Conservation (phyloP, 1,139 yeast species). For the Wickerhamomyces sp. region DNA sequence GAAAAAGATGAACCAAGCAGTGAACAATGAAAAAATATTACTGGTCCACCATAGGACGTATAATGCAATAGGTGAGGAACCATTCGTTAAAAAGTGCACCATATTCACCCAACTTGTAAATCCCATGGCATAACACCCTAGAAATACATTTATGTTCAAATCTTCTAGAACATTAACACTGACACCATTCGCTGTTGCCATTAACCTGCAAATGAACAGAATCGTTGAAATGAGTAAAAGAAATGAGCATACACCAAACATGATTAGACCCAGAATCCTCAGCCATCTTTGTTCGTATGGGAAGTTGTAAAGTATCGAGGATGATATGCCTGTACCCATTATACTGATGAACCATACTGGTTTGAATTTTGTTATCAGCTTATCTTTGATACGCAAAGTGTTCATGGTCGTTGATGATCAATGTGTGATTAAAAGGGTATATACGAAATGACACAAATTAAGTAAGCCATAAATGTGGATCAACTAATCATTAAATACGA, state of each 20-base stretch:
- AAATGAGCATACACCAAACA: slow-evolving; percentile 51
- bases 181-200: slow-evolving; percentile 33
- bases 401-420: too few relatives aligned
- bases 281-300: slow-evolving; percentile 67
- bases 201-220: slow-evolving; percentile 36
- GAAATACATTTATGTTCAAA: slow-evolving; percentile 49
- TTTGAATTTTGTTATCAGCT: slow-evolving; percentile 32
- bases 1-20: slow-evolving; percentile 53
- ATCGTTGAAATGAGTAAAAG: slow-evolving; percentile 40
- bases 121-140: slow-evolving; percentile 84
- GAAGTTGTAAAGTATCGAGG: slow-evolving; percentile 54
- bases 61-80: slow-evolving; percentile 36
- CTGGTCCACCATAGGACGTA: slow-evolving; percentile 72
- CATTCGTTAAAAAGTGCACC: slow-evolving; percentile 29
- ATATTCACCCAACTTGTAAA: slow-evolving; percentile 59
- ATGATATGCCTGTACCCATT: slow-evolving; percentile 84
- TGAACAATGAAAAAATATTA: slow-evolving; percentile 44
- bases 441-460: too few relatives aligned
- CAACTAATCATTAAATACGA: too few relatives aligned
- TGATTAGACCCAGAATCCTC: slow-evolving; percentile 48
- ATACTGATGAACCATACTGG: slow-evolving; percentile 66
- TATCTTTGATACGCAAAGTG: background rate
- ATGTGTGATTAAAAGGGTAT: too few relatives aligned
- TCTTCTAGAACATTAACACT: slow-evolving; percentile 34
- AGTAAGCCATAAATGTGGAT: too few relatives aligned